These are phyloP conservation scores for Carex arenaria DNA, from an alignment of 202 grass and related monocot species.

Conservation along the genomic window DNA sequence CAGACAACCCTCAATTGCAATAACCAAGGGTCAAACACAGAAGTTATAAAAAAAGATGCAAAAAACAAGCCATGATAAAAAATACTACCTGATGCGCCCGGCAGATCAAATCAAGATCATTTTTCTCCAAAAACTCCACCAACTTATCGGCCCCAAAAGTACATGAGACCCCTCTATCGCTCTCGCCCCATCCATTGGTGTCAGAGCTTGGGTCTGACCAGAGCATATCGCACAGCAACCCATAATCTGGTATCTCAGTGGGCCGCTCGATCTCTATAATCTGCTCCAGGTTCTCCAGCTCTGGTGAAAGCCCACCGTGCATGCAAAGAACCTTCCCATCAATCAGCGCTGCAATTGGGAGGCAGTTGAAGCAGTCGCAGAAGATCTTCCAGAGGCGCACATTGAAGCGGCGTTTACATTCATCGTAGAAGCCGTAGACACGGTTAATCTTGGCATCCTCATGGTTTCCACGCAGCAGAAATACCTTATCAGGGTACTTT, in stretches of 20 bases:
- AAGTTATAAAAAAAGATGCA: not conserved
- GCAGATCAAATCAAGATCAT: conserved; percentile 83
- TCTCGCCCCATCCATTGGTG: conserved; percentile 62
- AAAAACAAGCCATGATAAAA: not conserved
- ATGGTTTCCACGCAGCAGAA: conserved; percentile 77
- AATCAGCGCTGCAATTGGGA: conserved; percentile 72
- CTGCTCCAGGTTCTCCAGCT: conserved; percentile 74
- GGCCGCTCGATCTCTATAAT: conserved; percentile 73
- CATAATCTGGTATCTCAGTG: conserved; percentile 74
- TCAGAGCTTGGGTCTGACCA: conserved; percentile 85
- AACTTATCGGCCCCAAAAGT: conserved; percentile 86
- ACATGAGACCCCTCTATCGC: conserved; percentile 74
- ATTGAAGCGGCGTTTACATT: conserved; percentile 92
- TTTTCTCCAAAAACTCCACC: conserved; percentile 83
- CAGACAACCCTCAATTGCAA: not conserved
- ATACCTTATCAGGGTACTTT: conserved; percentile 83
- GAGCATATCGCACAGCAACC: conserved; percentile 80
- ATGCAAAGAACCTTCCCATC: conserved; percentile 84
- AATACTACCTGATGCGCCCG: conserved; percentile 62
- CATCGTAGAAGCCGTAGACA: conserved; percentile 94
- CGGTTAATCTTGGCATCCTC: conserved; percentile 94
- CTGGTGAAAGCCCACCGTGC: conserved; percentile 87
- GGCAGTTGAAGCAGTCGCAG: conserved; percentile 91
- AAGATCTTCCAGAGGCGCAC: conserved; percentile 89
- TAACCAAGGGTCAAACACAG: not conserved